These are phyloP conservation scores for Daldinia childiae DNA, from an alignment of 495 filamentous ascomycete species.

Conservation along the genomic window DNA sequence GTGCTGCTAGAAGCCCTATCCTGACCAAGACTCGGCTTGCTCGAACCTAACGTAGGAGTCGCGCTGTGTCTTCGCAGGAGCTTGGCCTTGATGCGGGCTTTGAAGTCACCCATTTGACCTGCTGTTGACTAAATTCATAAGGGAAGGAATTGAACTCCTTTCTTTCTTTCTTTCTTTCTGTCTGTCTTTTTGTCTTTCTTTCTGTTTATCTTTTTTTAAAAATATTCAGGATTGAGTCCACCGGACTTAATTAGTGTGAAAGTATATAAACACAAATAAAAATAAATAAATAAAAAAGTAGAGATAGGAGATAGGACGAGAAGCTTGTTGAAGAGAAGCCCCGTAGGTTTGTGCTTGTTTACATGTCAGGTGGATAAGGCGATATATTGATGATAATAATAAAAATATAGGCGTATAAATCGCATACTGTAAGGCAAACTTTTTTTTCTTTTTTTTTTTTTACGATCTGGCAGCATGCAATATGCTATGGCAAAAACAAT, in stretches of 20 bases:
- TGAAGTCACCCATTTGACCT: conserved; percentile 57
- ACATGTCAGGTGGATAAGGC: conserved; percentile 26
- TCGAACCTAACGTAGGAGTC: conserved; percentile 48
- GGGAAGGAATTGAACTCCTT: neutral
- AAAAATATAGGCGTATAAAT: conserved; percentile 6
- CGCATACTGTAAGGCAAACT: conserved; percentile 11
- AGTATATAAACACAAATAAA: neutral
- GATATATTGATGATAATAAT: conserved; percentile 22
- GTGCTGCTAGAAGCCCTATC: conserved; percentile 42
- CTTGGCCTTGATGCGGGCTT: conserved; percentile 58
- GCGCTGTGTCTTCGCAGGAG: conserved; percentile 57
- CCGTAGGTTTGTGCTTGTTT: conserved; percentile 24
- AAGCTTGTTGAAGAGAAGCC: conserved; percentile 7
- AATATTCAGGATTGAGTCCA: neutral
- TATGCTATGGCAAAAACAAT: neutral
- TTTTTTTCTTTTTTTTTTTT: neutral
- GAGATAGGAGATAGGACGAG: neutral
- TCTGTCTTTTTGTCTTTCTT: neutral
- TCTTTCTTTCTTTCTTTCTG: neutral
- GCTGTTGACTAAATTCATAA: conserved; percentile 20
- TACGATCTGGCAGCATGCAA: conserved; percentile 3
- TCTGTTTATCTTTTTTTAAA: neutral
- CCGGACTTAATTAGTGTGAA: neutral
- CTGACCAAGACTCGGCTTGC: conserved; percentile 41
- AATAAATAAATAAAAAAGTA: neutral